phyloP scores from a whole-genome alignment of 192 early-diverging fungal species.

The Entomortierella parvispora region DNA sequence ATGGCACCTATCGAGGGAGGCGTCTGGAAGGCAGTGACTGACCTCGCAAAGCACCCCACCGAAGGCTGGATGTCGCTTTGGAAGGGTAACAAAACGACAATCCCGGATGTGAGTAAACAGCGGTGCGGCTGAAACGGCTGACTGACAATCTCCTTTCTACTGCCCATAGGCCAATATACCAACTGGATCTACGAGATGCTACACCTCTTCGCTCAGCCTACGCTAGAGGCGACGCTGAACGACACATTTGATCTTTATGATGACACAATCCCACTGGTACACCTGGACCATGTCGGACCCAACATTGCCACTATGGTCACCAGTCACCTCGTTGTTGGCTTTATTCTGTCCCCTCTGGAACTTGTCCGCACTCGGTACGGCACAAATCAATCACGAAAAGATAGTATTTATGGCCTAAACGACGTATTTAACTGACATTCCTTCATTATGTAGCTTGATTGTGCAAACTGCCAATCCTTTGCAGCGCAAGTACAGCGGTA shows the following conservation, averaged over 20 bases:
- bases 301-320: constrained; percentile 79
- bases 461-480: constrained; percentile 84
- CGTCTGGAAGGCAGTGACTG: constrained; percentile 67
- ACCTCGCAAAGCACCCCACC: constrained; percentile 66
- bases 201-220: constrained; percentile 83
- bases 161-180: constrained; percentile 81
- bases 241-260: constrained; percentile 96
- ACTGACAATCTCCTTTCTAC: not conserved
- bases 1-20: constrained; percentile 69
- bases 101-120: not conserved
- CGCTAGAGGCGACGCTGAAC: constrained; percentile 90
- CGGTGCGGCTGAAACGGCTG: not conserved
- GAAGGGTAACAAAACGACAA: constrained; percentile 54
- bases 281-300: constrained; percentile 69
- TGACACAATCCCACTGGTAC: constrained; percentile 81
- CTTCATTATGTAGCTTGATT: constrained; percentile 84
- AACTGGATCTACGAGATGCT: constrained; percentile 83
- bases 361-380: constrained; percentile 86
- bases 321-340: constrained; percentile 81
- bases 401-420: not conserved
- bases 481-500: constrained; percentile 84
- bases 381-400: not conserved
- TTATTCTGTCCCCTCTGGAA: constrained; percentile 90
- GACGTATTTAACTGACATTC: not conserved
- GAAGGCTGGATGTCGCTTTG: constrained; percentile 72